phyloP scores from a whole-genome alignment of 2,329 filamentous ascomycete species.

The Penicillium verrucosum region DNA sequence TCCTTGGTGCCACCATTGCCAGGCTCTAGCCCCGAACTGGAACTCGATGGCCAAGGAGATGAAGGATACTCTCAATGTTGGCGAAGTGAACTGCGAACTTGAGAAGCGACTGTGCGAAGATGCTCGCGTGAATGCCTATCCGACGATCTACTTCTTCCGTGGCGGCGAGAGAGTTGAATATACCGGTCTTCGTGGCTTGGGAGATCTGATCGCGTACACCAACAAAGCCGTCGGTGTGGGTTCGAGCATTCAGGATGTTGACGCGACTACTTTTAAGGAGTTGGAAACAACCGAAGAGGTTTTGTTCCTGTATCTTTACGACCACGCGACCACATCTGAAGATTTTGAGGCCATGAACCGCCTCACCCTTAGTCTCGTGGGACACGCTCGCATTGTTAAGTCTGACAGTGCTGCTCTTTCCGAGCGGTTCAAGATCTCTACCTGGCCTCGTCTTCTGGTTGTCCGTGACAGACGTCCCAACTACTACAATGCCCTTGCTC shows the following conservation, averaged over 20 bases:
- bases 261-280: slow-evolving; percentile 70
- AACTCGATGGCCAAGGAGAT: slow-evolving; percentile 84
- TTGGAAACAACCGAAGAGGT: slow-evolving; percentile 93
- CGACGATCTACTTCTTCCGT: slow-evolving; percentile 89
- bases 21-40: slow-evolving; percentile 89
- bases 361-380: slow-evolving; percentile 81
- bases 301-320: slow-evolving; percentile 96
- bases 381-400: slow-evolving; percentile 88
- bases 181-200: slow-evolving; percentile 82
- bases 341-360: slow-evolving; percentile 87
- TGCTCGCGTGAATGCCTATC: slow-evolving; percentile 72
- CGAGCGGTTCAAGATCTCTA: slow-evolving; percentile 88
- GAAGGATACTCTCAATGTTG: slow-evolving; percentile 84
- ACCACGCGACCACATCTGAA: slow-evolving; percentile 87
- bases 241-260: slow-evolving; percentile 74
- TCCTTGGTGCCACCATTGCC: slow-evolving; percentile 95
- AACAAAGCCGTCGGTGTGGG: slow-evolving; percentile 79
- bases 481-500: slow-evolving; percentile 84
- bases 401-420: slow-evolving; percentile 73
- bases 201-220: slow-evolving; percentile 82
- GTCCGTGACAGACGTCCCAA: slow-evolving; percentile 83
- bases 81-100: slow-evolving; percentile 91
- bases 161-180: slow-evolving; percentile 92
- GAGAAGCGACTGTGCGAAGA: slow-evolving; percentile 91
- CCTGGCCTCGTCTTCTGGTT: slow-evolving; percentile 90